Base-by-base conservation (phyloP, 495 filamentous ascomycete species). In the Neurospora terricola region DNA sequence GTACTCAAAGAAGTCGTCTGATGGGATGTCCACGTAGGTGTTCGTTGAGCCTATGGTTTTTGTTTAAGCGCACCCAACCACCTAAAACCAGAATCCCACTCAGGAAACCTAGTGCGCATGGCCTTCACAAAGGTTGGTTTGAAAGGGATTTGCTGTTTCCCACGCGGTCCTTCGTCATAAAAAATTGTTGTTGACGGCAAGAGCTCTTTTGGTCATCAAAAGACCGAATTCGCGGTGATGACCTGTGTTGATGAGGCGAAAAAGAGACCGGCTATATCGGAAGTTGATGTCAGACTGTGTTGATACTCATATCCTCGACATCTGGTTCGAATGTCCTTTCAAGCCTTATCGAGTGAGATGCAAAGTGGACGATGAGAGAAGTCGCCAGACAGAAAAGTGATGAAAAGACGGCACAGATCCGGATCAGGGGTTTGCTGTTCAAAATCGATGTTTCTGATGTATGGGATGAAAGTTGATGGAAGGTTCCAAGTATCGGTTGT, bases 21-120 rank as follows among this genome's bases (percentile, higher is more conserved):
- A 12, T 48, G 38, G 30, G 34, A 69, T 27, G 38, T 27, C 39
- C 37, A 30, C 18, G 30, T 66, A 23, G 30, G 45, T 66, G 16
- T 30, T 45, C 43, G 69, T 43, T 72, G n/a, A 34, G 38, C 38
- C 36, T 39, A 30, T 12, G 40, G 9, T 48, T 69, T 45, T 70
- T 36, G 39, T 70, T 39, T 48, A n/a, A 43, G 42, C 59, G 40
- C 73, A 30, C 72, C 73, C 72, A 74, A 42, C 72, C 72, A 73
- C 48, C 8, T 69, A 27, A 11, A 72, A 62, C 59, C 70, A 43
- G 54, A 23, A 68, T 73, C 38, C 27, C 70, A 71, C 36, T 38
- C 42, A 69, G 37, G 71, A 68, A 69, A 36, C 71, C 71, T 69
- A 69, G 39, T 69, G 73, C 38, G 77, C 78, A 80, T 80, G 73